Percentiles rank a stretch among this genome's conserved stretches.
Conservation (phyloP, 352 stramenopile species). For the Salisapilia sapeloensis region DNA sequence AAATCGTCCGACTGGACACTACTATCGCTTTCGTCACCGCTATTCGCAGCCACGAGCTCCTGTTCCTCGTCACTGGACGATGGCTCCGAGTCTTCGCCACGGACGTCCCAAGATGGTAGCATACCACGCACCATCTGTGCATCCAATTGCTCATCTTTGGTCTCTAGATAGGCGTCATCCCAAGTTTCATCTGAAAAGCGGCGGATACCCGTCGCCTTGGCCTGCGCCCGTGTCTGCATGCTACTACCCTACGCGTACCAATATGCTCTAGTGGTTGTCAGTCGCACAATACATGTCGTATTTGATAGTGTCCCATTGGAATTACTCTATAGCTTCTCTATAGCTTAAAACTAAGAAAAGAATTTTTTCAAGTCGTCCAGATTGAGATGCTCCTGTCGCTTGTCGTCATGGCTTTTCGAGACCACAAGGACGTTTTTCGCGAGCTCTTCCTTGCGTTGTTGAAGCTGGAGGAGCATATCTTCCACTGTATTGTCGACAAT, state of each 20-base stretch:
- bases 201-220: slow-evolving; percentile 38
- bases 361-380: slow-evolving; percentile 57
- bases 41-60: slow-evolving; percentile 6
- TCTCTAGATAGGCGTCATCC: slow-evolving; percentile 70
- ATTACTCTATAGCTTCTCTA: slow-evolving; percentile 1
- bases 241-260: no score
- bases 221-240: slow-evolving; percentile 58
- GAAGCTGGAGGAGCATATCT: slow-evolving; percentile 81
- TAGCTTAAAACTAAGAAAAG: slow-evolving; percentile 16
- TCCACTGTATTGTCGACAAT: slow-evolving; percentile 81
- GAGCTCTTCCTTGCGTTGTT: slow-evolving; percentile 80
- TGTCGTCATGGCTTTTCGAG: slow-evolving; percentile 17
- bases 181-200: slow-evolving; percentile 73
- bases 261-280: slow-evolving; percentile 2
- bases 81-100: slow-evolving; percentile 8
- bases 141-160: slow-evolving; percentile 74
- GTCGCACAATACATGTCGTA: slow-evolving; percentile 1
- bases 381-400: slow-evolving; percentile 24
- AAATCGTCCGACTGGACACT: slow-evolving; percentile 4
- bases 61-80: slow-evolving; percentile 14
- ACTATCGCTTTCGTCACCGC: slow-evolving; percentile 5
- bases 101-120: slow-evolving; percentile 24
- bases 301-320: slow-evolving; percentile 5
- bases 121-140: slow-evolving; percentile 29
- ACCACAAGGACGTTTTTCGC: slow-evolving; percentile 68